Evolutionary conservation across 768 basidiomycete species (phyloP).

Genomic region (Russula olivacea): DNA sequence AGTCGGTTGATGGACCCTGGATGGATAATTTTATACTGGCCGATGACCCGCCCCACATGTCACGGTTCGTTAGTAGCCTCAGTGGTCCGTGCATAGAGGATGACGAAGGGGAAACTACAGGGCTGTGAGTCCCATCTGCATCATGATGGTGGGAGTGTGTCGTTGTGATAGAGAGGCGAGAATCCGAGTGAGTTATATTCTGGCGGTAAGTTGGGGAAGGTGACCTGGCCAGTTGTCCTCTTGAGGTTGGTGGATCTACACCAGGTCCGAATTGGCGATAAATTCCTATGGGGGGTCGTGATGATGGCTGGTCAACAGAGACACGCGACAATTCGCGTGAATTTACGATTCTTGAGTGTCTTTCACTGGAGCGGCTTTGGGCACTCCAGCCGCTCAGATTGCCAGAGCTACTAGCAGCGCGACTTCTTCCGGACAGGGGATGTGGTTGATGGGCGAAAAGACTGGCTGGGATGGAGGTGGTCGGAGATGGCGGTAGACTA

Average conservation of each 20-base stretch:
- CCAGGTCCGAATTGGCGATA: constrained; percentile 14
- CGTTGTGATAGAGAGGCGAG: neutral
- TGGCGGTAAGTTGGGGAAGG: neutral
- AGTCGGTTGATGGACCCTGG: constrained; percentile 5
- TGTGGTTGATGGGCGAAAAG: neutral
- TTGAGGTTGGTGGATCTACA: neutral
- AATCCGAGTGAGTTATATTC: neutral
- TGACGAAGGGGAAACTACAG: neutral
- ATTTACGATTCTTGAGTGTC: neutral
- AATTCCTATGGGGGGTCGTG: neutral
- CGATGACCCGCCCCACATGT: neutral
- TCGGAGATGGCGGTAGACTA: neutral
- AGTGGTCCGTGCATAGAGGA: neutral
- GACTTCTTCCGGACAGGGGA: neutral
- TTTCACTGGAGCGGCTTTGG: constrained; percentile 9
- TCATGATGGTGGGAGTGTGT: neutral
- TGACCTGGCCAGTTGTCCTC: constrained; percentile 1
- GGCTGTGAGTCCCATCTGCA: neutral
- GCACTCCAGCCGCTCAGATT: constrained; percentile 1
- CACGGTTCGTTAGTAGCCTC: neutral
- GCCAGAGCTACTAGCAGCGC: neutral
- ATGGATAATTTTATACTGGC: neutral
- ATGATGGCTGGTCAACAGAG: neutral
- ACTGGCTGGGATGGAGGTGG: neutral
- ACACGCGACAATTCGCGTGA: constrained; percentile 2